Evolutionary conservation across 2,329 filamentous ascomycete genomes (phyloP).

Genomic region (Sclerotinia glacialis): DNA sequence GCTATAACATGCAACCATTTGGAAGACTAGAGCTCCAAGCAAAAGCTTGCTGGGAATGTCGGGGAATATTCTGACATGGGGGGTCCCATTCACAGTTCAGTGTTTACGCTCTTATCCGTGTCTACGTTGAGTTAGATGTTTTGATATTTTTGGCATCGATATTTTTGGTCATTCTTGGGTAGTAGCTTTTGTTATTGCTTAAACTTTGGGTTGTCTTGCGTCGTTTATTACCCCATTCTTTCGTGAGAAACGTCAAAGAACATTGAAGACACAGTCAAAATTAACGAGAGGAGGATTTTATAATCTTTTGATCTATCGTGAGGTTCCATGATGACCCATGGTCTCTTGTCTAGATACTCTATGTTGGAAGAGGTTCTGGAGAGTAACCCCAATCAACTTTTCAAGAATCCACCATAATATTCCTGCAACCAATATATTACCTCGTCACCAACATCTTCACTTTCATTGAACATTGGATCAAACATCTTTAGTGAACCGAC

Average conservation of each 20-base stretch:
- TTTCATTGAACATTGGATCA: slow-evolving; percentile 45
- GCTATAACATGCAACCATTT: not conserved
- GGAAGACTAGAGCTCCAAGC: not conserved
- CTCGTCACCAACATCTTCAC: slow-evolving; percentile 32
- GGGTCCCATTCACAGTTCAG: not conserved
- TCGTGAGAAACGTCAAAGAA: not conserved
- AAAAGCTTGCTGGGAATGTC: not conserved
- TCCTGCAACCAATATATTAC: slow-evolving; percentile 48
- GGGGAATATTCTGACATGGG: not conserved
- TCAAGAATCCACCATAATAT: slow-evolving; percentile 50
- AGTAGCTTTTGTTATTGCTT: no score
- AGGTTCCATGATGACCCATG: not conserved
- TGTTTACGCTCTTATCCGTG: not conserved
- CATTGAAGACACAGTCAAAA: not conserved
- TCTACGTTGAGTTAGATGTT: not conserved
- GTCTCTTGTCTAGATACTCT: not conserved
- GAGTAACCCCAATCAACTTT: slow-evolving; percentile 23
- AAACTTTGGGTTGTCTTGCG: no score
- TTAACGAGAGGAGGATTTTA: not conserved
- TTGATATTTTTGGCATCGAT: not conserved
- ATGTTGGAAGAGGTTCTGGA: not conserved
- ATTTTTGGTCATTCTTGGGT: not conserved
- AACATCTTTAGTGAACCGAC: slow-evolving; percentile 51
- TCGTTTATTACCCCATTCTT: not conserved
- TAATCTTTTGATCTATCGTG: not conserved